Evolutionary conservation across 768 basidiomycete species (phyloP), one percentile per base, ranked within the genome.

Genomic region (Boletellus ananas): DNA sequence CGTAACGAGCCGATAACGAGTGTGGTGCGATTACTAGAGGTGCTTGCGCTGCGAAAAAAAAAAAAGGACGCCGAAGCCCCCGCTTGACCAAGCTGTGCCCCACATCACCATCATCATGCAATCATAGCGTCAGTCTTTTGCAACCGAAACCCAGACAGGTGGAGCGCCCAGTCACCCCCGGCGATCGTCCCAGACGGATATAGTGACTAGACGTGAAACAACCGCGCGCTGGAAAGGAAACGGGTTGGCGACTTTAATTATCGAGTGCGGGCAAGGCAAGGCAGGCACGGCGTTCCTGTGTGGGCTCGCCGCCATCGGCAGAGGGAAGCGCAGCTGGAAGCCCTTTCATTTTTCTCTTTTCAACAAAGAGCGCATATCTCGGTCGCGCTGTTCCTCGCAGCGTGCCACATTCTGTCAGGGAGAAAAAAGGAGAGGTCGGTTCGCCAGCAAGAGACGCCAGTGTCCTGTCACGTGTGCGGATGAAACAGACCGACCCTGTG

Each of bases 281-380:
- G 39, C 25, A 25, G 20, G 31, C 11, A 6, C 21, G 49, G 43
- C 36, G 11, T 50, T 50, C 43, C 49, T 50, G 43, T 50, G 36
- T 17, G 16, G 6, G 23, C 29, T 20, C 23, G 46, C 34, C 27
- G 43, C 23, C 33, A 31, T 38, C 42, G 37, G 43, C 43, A 43
- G 43, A 38, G 21, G 29, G 43, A 44, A 27, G 49, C 42, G 25
- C 35, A 21, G 7, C 29, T 23, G n/a, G 36, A 6, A 29, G 29
- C 29, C 37, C 21, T 31, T 49, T 43, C 41, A 37, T 49, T 35
- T 29, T 11, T 29, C 8, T 1, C 10, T 29, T 29, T 29, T 11
- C 5, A 25, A 23, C 31, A 34, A 25, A 41, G 29, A 23, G 13
- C 16, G 31, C 18, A 6, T 38, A 6, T 44, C 31, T 16, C 44